Conservation (phyloP, 2,329 filamentous ascomycete species). For the Tolypocladium tundrense region DNA sequence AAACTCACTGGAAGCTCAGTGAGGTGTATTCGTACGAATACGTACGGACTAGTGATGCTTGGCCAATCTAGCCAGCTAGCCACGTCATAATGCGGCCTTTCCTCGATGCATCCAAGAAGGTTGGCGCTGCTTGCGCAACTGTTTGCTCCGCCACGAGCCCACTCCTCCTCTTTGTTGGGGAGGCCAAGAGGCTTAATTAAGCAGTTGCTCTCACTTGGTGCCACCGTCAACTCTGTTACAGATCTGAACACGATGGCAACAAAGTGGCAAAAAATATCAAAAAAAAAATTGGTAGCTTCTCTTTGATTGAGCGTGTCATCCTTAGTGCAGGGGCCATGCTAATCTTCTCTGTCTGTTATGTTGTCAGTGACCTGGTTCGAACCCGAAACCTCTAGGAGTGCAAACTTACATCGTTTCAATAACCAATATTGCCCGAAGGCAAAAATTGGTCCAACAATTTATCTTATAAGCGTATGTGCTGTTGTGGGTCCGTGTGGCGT, state of each 20-base stretch:
- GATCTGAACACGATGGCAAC: background rate
- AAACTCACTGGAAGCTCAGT: background rate
- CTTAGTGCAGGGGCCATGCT: constrained; percentile 84
- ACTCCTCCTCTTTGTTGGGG: too few relatives aligned
- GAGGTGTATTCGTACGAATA: background rate
- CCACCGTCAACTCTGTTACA: too few relatives aligned
- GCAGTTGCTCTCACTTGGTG: too few relatives aligned
- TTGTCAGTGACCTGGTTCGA: background rate
- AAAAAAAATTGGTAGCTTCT: constrained; percentile 42
- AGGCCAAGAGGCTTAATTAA: too few relatives aligned
- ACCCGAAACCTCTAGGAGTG: background rate
- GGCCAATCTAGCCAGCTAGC: background rate
- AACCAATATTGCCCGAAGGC: background rate
- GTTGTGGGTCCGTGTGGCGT: background rate
- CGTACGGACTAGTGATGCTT: background rate
- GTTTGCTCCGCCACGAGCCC: too few relatives aligned
- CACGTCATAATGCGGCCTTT: background rate
- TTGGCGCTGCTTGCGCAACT: background rate
- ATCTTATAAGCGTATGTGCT: background rate
- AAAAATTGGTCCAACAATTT: background rate
- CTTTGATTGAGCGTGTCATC: constrained; percentile 84
- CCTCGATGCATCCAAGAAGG: background rate
- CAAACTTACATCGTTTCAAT: background rate
- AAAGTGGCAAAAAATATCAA: background rate
- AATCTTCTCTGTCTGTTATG: constrained; percentile 56